Evolutionary conservation across 2,329 filamentous ascomycete genomes (phyloP), one percentile per base, ranked within the genome.

Genomic region (Epichloe elymi): DNA sequence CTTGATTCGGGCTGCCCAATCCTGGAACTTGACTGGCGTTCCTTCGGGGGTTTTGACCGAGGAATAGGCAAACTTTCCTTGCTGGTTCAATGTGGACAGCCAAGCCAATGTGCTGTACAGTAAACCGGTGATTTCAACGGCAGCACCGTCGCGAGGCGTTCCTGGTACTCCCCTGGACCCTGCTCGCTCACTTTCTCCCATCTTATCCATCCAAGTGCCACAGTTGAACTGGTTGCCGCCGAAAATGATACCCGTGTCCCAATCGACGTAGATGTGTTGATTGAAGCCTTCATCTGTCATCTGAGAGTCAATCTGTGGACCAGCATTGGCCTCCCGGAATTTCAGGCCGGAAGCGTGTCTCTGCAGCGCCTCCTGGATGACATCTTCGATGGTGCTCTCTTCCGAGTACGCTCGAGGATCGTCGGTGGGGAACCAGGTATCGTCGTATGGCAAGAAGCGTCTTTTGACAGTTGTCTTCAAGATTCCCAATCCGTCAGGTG

Each of bases 201-300:
- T 98, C 77, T 98, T 98, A 74, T 98, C 93, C 89, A 96, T 96
- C 93, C 93, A 98, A 1, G 93, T 98, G 49, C 93, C 93, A 60
- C 94, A 98, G 67, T 98, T 98, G 69, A 73, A 77, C 63, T 96
- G 90, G 62, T 88, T 97, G 36, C 94, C 93, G 51, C 94, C 93
- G 61, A 94, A 95, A 52, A 98, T 83, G 56, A 98, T 79, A 20
- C 93, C 94, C 2, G 65, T 70, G 5, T 82, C 93, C 91, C 91
- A 97, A 64, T 98, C 91, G 11, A 95, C 87, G 53, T 86, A 80
- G 58, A 97, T 85, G 53, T 93, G 83, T 57, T 95, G 88, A 62
- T 96, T 82, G 73, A 98, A 98, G 0, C 93, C 93, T 61, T 89
- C 84, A 4, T 87, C 78, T 56, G 79, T 86, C 93, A 98, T 98